Conservation (phyloP, 768 basidiomycete species). For the Sutorius australiensis region DNA sequence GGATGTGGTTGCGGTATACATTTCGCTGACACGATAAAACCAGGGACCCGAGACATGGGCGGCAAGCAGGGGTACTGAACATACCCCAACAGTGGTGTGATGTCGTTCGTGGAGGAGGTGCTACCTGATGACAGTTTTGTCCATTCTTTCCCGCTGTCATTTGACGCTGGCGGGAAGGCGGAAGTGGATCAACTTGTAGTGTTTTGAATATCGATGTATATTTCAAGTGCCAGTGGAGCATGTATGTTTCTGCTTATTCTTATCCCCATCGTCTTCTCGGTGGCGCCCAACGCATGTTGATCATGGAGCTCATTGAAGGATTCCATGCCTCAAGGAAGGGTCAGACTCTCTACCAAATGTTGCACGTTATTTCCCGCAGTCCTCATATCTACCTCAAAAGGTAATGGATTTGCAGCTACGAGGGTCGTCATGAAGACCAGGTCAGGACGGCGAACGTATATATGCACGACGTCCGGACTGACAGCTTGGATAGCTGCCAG, state of each 20-base stretch:
- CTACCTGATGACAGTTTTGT: neutral
- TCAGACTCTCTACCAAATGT: too few relatives aligned
- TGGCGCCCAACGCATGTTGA: too few relatives aligned
- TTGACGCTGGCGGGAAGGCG: neutral
- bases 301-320: neutral
- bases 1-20: neutral
- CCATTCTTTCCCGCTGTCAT: neutral
- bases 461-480: too few relatives aligned
- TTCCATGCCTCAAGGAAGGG: neutral
- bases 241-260: neutral
- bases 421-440: too few relatives aligned
- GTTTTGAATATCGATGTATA: neutral
- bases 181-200: neutral
- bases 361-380: neutral
- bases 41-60: conserved; percentile 33
- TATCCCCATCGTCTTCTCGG: neutral
- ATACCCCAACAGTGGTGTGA: conserved; percentile 21
- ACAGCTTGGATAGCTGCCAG: too few relatives aligned
- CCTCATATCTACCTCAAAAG: neutral
- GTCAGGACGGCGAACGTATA: too few relatives aligned
- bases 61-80: conserved; percentile 30
- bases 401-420: too few relatives aligned
- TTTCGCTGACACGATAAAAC: neutral
- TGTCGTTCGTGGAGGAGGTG: neutral
- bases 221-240: neutral